Conservation (phyloP, 2,329 filamentous ascomycete species). For the Clarireedia monteithiana region DNA sequence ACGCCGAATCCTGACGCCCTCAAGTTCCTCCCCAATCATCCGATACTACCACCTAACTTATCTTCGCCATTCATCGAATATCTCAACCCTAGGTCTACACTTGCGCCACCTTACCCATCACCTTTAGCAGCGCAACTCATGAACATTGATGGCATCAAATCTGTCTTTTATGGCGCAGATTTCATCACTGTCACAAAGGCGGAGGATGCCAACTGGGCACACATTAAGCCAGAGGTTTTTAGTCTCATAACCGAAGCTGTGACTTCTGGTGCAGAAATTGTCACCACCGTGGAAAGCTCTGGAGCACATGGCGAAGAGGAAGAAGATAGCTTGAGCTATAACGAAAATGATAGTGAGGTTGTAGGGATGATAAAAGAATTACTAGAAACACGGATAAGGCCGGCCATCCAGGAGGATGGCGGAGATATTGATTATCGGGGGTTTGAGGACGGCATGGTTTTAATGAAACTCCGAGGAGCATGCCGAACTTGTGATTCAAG, state of each 20-base stretch:
- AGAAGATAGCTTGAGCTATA: conserved; percentile 70
- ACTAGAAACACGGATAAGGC: conserved; percentile 87
- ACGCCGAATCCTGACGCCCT: conserved; percentile 94
- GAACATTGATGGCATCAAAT: conserved; percentile 89
- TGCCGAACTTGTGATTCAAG: conserved; percentile 95
- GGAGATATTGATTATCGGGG: conserved; percentile 95
- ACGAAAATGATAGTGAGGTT: conserved; percentile 88
- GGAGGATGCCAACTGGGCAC: conserved; percentile 81
- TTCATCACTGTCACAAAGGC: conserved; percentile 97
- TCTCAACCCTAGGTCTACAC: conserved; percentile 76
- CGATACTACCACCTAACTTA: conserved; percentile 68
- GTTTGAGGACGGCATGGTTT: conserved; percentile 79
- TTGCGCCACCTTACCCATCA: conserved; percentile 82
- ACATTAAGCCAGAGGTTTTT: conserved; percentile 93
- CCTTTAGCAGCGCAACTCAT: conserved; percentile 84
- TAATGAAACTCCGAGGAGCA: conserved; percentile 80
- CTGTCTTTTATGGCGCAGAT: conserved; percentile 88
- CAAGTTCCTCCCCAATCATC: conserved; percentile 91
- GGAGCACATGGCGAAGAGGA: conserved; percentile 41
- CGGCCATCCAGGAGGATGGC: conserved; percentile 94
- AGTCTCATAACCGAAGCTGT: conserved; percentile 90
- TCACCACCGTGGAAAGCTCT: conserved; percentile 58
- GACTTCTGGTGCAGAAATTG: conserved; percentile 73
- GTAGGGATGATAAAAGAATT: conserved; percentile 98
- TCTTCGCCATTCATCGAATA: conserved; percentile 83